Evolutionary conservation across 2,329 filamentous ascomycete genomes (phyloP), one percentile per base, ranked within the genome.

Genomic region (Nemania abortiva): DNA sequence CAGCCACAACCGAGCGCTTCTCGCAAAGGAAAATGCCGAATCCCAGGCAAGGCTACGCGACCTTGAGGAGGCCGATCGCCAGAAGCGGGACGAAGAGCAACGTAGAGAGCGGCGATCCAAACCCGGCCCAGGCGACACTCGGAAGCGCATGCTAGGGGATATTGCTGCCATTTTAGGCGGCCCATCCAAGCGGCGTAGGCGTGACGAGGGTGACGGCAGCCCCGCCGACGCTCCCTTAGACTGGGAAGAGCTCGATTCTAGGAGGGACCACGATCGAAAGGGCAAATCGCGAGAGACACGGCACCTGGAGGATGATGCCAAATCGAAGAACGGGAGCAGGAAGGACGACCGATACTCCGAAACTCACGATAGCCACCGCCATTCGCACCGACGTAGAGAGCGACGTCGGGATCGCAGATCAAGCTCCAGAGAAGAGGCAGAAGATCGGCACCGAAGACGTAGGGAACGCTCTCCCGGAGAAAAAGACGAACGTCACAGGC

Each of bases 1-100:
- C 75, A 91, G 82, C 63, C 95, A 99, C 81, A 99, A 99, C 86
- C 90, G 92, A 27, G 92, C 93, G 0, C 84, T 98, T 34, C 88
- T 94, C 20, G 93, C 92, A 0, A 97, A 91, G 77, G 95, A 98
- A 79, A 90, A 91, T 29, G 89, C 92, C 56, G 95, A 98, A 73
- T 90, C 94, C 0, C 86, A 87, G 70, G 89, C 89, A 3, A 89
- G 93, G 22, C 86, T 97, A 64, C 87, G 88, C 72, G 84, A 86
- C 64, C 81, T 95, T 52, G 86, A 88, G 65, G 80, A 79, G 58
- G 81, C 82, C 31, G 83, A 84, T 70, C 82, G 85, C 65, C 78
- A 77, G 34, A 84, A 84, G 72, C 77, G 81, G 45, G 73, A 71
- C 53, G 76, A 77, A 34, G 76, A 77, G 27, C 73, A 76, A 61